Percentiles rank a stretch among this genome's conserved stretches.
Evolutionary conservation across 352 stramenopile genomes (phyloP).

Genomic region (Phytophthora niederhauseri): DNA sequence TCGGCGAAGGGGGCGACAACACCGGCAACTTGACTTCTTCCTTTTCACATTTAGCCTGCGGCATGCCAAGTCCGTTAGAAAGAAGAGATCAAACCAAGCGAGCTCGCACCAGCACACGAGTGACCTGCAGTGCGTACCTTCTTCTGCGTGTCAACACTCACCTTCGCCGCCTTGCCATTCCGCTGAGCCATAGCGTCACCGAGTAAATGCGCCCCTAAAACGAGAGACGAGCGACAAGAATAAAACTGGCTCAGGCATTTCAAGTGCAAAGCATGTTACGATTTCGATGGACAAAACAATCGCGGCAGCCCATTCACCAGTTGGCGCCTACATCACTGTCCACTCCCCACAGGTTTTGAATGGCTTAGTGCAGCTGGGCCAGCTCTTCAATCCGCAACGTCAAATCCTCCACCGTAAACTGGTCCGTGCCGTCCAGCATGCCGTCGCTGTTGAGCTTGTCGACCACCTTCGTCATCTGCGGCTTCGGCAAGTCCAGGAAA

Average conservation of each 20-base stretch:
- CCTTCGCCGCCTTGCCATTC: constrained; percentile 12
- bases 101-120: neutral
- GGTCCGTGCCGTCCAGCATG: constrained; percentile 64
- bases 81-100: neutral
- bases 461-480: constrained; percentile 91
- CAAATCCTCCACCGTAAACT: constrained; percentile 71
- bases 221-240: constrained; percentile 19
- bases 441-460: constrained; percentile 92
- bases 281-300: constrained; percentile 11
- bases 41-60: constrained; percentile 36
- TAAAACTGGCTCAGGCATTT: constrained; percentile 19
- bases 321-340: neutral
- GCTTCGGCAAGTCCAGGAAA: constrained; percentile 94
- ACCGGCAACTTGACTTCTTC: constrained; percentile 53
- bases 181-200: constrained; percentile 19
- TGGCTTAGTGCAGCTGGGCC: constrained; percentile 68
- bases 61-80: neutral
- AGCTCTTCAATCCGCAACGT: constrained; percentile 79
- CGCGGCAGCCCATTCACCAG: neutral
- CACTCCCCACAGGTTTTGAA: constrained; percentile 3
- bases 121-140: constrained; percentile 6
- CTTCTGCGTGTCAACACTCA: constrained; percentile 18
- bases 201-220: constrained; percentile 1
- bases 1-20: constrained; percentile 33
- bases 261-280: constrained; percentile 27